Evolutionary conservation across 176 grass and related monocot species (phyloP), one percentile per base, ranked within the genome.

Genomic region (Raddia distichophylla): DNA sequence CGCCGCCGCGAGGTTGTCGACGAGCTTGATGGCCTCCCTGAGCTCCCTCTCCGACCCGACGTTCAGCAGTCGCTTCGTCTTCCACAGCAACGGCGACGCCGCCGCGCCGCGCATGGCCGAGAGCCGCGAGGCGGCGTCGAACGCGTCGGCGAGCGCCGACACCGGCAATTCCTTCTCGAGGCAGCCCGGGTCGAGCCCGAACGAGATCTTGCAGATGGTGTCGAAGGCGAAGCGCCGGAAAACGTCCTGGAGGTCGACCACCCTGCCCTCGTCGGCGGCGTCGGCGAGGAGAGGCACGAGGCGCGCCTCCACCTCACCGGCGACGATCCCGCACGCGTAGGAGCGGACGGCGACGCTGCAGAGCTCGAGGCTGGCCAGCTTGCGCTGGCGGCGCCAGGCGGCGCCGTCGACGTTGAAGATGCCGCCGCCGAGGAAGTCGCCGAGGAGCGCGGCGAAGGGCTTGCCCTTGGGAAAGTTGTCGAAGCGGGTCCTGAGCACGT

Each of bases 331-430:
- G 78, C 81, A 88, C 0, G 91, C 91, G 73, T 88, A 97, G 55
- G 89, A 86, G 18, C 91, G 87, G 8, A 93, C 91, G 8, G 82
- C 77, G 67, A 90, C 79, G 78, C 94, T 94, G 59, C 94, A 86
- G 53, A 97, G 91, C 82, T 93, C 94, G 82, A 91, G 91, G 80
- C 91, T 94, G 17, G 94, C 91, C 91, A 93, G 87, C 94, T 97
- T 97, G 66, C 94, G 94, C 80, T 97, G 94, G 86, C 86, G 90
- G n/a, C 62, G 75, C 94, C 94, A 93, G 0, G 70, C 57, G 34
- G 57, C 60, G 61, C 94, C 94, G 60, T 97, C 94, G 63, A 91
- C 82, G 89, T 97, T 97, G 84, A 97, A 97, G 81, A 97, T 97
- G 82, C 94, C 94, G 14, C 75, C 46, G 55, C 94, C 94, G 65